Evolutionary conservation across 2,329 filamentous ascomycete genomes (phyloP), one percentile per base, ranked within the genome.

Genomic region (Hypoxylon sp.): DNA sequence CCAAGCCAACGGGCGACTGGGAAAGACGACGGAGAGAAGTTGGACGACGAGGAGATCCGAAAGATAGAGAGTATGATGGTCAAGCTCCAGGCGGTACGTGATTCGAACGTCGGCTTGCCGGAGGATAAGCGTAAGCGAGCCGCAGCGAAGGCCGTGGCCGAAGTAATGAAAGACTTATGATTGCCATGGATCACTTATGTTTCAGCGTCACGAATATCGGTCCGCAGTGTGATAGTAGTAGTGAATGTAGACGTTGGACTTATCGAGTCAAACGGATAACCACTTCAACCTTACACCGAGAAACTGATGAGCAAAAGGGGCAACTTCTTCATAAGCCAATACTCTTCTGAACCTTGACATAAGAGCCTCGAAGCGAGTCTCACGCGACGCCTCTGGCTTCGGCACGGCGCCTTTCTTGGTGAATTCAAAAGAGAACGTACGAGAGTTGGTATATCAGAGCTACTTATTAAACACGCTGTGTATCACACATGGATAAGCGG

Each of bases 11-110:
- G 35, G 23, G n/a, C 33, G 55, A 62, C 20, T 51, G 51, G n/a
- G 65, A 64, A 45, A 63, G 54, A 58, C 31, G 59, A 49, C 1
- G 64, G 75, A 5, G 75, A 76, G 15, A 74, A 78, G 3, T 50
- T 79, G 2, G 74, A 73, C 13, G 78, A 81, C 0, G 77, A 82
- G 3, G 82, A 85, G 27, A 78, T 89, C 13, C 79, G 81, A 66
- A 83, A 84, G 70, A 70, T 89, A 24, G 85, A 88, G 66, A 74
- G 75, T 48, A 83, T 89, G 81, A 88, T 89, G 83, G 74, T 79
- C 46, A 87, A 83, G 71, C 74, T 90, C 58, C 83, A 85, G 72
- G 84, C 84, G 1, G 84, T 84, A 7, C 75, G 79, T 68, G 85
- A 88, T 50, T 79, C 84, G 62, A 84, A 81, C 24, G 81, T 83